These are phyloP conservation scores for Auricularia cornea DNA, from an alignment of 768 basidiomycete species.

Conservation along the genomic window DNA sequence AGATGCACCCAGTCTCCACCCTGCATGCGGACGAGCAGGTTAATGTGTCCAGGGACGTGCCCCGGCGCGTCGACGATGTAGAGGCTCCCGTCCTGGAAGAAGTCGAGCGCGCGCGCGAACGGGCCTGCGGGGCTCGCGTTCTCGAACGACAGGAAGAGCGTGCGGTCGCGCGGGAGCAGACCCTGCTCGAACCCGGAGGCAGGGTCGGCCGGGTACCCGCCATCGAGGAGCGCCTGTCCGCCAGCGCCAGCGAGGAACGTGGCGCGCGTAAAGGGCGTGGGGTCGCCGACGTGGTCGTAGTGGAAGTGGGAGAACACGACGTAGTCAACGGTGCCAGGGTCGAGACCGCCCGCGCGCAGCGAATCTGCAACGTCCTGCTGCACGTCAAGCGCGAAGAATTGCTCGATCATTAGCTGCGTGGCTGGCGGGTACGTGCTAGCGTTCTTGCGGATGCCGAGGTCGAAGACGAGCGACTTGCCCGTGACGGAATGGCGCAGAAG, in stretches of 20 bases:
- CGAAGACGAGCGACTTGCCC: slow-evolving; percentile 7
- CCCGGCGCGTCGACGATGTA: slow-evolving; percentile 53
- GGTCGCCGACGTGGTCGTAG: slow-evolving; percentile 12
- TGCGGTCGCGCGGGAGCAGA: slow-evolving; percentile 24
- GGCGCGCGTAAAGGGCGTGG: slow-evolving; percentile 5
- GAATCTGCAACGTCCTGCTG: slow-evolving; percentile 5
- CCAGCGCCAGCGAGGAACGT: slow-evolving; percentile 10
- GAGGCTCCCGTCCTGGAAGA: slow-evolving; percentile 48
- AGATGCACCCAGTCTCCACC: slow-evolving; percentile 35
- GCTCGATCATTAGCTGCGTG: not conserved
- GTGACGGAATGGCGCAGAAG: slow-evolving; percentile 10
- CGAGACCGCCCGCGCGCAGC: slow-evolving; percentile 8
- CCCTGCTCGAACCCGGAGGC: not conserved
- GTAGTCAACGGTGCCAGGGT: slow-evolving; percentile 1
- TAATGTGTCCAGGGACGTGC: slow-evolving; percentile 48
- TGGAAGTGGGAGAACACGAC: slow-evolving; percentile 10
- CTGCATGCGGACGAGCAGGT: slow-evolving; percentile 42
- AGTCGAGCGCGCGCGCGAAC: slow-evolving; percentile 43
- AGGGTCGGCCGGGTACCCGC: slow-evolving; percentile 5
- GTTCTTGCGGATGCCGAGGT: slow-evolving; percentile 11
- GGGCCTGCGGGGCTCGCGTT: slow-evolving; percentile 37
- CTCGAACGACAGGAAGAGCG: slow-evolving; percentile 25
- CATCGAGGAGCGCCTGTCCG: not conserved
- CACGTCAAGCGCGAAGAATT: not conserved
- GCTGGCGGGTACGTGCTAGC: not conserved